Percentiles rank a stretch among this genome's conserved stretches.
These are phyloP conservation scores for Steccherinum ochraceum DNA, from an alignment of 768 basidiomycete genomes.

Conservation along the genomic window DNA sequence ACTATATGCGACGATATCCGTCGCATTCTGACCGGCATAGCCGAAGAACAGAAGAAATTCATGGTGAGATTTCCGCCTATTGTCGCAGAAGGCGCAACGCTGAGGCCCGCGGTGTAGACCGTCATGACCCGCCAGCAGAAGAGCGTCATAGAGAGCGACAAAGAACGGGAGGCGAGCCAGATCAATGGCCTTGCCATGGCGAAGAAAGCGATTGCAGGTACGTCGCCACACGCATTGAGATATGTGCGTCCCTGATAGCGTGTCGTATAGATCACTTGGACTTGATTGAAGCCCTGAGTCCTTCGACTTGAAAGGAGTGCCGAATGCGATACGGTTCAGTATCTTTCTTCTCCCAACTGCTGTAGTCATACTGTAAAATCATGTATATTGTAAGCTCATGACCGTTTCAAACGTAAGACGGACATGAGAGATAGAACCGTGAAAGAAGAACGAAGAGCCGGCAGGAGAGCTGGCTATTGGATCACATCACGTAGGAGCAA, in stretches of 20 bases:
- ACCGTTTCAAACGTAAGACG: too few relatives aligned
- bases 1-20: constrained; percentile 19
- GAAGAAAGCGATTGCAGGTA: constrained; percentile 22
- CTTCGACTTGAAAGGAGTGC: neutral
- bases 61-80: constrained; percentile 6
- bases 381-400: too few relatives aligned
- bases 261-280: too few relatives aligned
- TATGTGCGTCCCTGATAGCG: too few relatives aligned
- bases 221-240: neutral
- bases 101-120: neutral
- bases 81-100: too few relatives aligned
- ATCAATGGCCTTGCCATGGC: constrained; percentile 21
- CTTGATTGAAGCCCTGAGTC: neutral
- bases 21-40: neutral
- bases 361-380: too few relatives aligned
- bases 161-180: constrained; percentile 18
- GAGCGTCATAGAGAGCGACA: constrained; percentile 11
- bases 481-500: too few relatives aligned
- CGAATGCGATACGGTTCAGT: too few relatives aligned
- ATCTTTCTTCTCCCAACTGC: too few relatives aligned
- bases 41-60: constrained; percentile 13
- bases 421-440: too few relatives aligned
- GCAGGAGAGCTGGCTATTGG: too few relatives aligned
- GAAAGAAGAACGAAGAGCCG: too few relatives aligned
- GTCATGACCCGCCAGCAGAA: neutral